Conservation (phyloP, 495 filamentous ascomycete genomes). For the Amniculicola lignicola region DNA sequence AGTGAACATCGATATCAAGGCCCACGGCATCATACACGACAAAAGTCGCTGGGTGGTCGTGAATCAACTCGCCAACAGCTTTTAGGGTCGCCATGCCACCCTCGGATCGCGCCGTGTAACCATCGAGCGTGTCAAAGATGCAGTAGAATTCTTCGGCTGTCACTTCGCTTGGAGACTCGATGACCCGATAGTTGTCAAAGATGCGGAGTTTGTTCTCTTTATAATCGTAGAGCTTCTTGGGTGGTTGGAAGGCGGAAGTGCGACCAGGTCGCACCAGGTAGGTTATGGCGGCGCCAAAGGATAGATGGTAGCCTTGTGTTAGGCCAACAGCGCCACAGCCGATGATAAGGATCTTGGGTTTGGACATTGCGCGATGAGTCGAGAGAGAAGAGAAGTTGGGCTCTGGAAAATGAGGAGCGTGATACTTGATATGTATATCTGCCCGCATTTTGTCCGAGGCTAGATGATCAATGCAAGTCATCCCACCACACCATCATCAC, state of each 20-base stretch:
- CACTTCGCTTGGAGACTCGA: background rate
- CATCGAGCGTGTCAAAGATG: conserved; percentile 8
- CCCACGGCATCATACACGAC: conserved; percentile 3
- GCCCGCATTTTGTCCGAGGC: too few species aligned
- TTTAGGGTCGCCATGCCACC: background rate
- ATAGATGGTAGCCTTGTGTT: background rate
- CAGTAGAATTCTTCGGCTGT: conserved; percentile 1
- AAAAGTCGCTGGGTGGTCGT: background rate
- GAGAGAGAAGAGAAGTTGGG: background rate
- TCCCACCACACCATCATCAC: too few species aligned
- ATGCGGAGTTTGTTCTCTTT: conserved; percentile 4
- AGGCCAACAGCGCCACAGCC: conserved; percentile 6
- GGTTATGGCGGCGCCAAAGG: background rate
- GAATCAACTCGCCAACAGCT: background rate
- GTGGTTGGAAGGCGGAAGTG: background rate
- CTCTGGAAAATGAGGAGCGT: too few species aligned
- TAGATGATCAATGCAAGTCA: too few species aligned
- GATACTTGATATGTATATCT: too few species aligned
- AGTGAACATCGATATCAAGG: background rate
- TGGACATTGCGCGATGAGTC: conserved; percentile 4
- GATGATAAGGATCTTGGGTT: background rate
- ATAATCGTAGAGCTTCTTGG: background rate
- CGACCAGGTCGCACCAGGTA: conserved; percentile 5
- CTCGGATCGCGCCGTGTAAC: conserved; percentile 1
- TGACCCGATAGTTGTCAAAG: conserved; percentile 1